Conservation (phyloP, 768 basidiomycete species). For the Paxillus involutus region DNA sequence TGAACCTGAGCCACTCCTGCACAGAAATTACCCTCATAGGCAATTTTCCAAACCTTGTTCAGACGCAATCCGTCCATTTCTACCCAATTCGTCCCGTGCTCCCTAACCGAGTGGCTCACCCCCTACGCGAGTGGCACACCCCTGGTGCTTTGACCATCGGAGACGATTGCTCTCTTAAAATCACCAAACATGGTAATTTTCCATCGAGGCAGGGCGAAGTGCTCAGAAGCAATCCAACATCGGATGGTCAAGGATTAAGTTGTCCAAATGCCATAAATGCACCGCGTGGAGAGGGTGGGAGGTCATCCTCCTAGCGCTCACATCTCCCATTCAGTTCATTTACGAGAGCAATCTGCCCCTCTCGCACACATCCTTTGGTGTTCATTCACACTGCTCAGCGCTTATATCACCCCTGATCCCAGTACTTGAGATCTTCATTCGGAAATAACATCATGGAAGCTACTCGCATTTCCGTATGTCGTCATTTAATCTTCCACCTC, state of each 20-base stretch:
- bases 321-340: neutral
- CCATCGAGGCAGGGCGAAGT: constrained; percentile 15
- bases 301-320: constrained; percentile 1
- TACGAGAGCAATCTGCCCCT: neutral
- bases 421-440: neutral
- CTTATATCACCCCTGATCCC: neutral
- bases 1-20: neutral
- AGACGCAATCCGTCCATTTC: constrained; percentile 23
- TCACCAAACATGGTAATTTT: constrained; percentile 21
- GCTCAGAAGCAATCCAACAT: constrained; percentile 26
- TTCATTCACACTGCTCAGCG: neutral
- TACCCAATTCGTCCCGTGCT: constrained; percentile 3
- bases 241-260: constrained; percentile 14
- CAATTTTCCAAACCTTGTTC: constrained; percentile 10
- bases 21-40: neutral
- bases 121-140: constrained; percentile 14
- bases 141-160: constrained; percentile 12
- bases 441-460: constrained; percentile 6
- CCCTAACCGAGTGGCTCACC: constrained; percentile 26
- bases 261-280: constrained; percentile 19
- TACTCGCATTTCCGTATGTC: constrained; percentile 6
- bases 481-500: neutral
- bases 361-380: neutral
- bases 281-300: constrained; percentile 1
- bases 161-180: constrained; percentile 19